Evolutionary conservation across 106 monocot genomes (phyloP), one percentile per base, ranked within the genome.

Genomic region (Chionographis japonica): DNA sequence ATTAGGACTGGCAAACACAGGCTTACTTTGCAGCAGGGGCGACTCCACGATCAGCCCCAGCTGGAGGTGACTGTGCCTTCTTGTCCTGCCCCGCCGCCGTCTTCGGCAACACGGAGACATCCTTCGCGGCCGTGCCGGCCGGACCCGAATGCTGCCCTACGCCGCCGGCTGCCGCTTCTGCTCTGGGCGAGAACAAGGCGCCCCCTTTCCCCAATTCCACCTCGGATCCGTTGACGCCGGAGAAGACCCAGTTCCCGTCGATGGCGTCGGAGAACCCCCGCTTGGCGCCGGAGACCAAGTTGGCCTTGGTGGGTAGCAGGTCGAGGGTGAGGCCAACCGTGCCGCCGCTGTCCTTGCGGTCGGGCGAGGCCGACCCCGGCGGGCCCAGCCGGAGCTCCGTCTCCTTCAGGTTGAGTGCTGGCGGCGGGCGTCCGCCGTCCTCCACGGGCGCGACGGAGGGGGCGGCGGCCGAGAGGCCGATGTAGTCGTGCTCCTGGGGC

Each of bases 331-430:
- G 80, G 20, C 68, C 72, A 27, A 27, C 27, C 27, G 27, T 27
- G 12, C 51, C 17, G 17, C 58, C 72, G 18, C 67, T 57, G 37
- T 55, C 52, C 62, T 71, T 72, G 56, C 71, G 70, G 11, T 83
- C 73, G 7, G 83, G 78, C 27, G 78, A 56, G 16, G 55, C 75
- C 20, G 84, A 91, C 39, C 91, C 91, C 2, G 91, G 91, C 8
- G 87, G 72, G 13, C 87, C 91, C n/a, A 91, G 71, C 12, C 87
- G 69, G 58, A 91, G 87, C 77, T 91, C 91, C 14, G 87, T 85
- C 61, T 78, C 81, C 54, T 76, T 81, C 3, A 79, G 77, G 68
- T 52, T 72, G 61, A 37, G 41, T 65, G 49, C 58, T 72, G 35
- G 20, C 18, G 8, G 40, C 41, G n/a, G 35, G 39, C n/a, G 14